Percentiles rank a stretch among this genome's conserved stretches.
phyloP scores from a whole-genome alignment of 495 filamentous ascomycete species.

The Cladorrhinum samala region DNA sequence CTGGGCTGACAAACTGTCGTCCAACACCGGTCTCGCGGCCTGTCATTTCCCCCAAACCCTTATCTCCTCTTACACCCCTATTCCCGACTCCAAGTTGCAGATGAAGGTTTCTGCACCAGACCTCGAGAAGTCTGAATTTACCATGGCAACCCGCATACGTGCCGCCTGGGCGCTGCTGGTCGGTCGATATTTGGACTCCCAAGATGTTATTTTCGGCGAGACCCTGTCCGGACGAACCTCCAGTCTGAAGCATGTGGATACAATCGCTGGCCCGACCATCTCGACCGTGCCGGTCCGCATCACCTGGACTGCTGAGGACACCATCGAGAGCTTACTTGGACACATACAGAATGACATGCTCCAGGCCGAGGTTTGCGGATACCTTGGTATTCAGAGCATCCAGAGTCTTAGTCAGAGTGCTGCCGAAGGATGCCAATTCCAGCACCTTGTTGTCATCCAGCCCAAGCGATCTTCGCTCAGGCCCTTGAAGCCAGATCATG shows the following conservation, averaged over 20 bases:
- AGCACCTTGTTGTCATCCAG: constrained; percentile 6
- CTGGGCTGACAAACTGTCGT: constrained; percentile 1
- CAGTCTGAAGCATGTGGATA: constrained; percentile 34
- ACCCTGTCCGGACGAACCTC: constrained; percentile 36
- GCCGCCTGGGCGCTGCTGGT: constrained; percentile 36
- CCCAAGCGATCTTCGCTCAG: not conserved
- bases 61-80: not conserved
- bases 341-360: constrained; percentile 1
- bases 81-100: not conserved
- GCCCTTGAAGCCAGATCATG: not conserved
- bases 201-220: constrained; percentile 36
- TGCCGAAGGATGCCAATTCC: constrained; percentile 8
- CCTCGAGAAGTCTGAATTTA: not conserved
- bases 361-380: not conserved
- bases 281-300: constrained; percentile 50
- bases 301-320: not conserved
- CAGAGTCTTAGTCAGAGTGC: not conserved
- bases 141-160: constrained; percentile 19
- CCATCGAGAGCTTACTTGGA: not conserved
- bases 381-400: constrained; percentile 4
- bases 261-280: constrained; percentile 46
- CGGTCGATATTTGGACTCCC: constrained; percentile 25
- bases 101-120: not conserved
- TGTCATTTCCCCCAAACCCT: constrained; percentile 11
- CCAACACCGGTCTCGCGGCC: not conserved